Conservation (phyloP, 176 grass and related monocot species). For the Bonia amplexicaulis region DNA sequence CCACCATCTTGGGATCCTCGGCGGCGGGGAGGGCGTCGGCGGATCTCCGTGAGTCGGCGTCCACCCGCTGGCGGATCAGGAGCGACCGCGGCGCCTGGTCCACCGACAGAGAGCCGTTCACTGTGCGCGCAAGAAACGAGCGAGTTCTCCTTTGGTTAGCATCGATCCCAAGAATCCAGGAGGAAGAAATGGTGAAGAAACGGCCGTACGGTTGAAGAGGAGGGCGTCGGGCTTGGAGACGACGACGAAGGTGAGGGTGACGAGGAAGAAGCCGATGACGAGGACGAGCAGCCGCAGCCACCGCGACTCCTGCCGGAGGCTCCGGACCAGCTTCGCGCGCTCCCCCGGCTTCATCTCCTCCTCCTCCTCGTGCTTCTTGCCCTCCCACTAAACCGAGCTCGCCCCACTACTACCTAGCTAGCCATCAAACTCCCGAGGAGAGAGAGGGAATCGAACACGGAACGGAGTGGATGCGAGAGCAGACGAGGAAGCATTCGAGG, state of each 20-base stretch:
- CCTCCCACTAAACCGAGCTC: background rate
- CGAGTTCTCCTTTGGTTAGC: background rate
- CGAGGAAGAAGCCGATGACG: conserved; percentile 73
- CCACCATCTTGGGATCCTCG: conserved; percentile 31
- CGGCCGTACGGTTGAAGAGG: conserved; percentile 37
- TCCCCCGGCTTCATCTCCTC: conserved; percentile 54
- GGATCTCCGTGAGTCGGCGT: conserved; percentile 18
- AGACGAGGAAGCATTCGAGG: too few relatives aligned
- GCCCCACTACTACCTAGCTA: background rate
- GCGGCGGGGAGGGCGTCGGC: background rate
- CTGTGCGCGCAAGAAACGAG: background rate
- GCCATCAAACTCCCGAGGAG: background rate
- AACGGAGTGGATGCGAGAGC: background rate
- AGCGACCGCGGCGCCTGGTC: conserved; percentile 51
- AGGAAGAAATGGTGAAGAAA: background rate
- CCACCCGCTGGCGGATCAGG: conserved; percentile 35
- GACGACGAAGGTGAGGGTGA: conserved; percentile 70
- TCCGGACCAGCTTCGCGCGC: conserved; percentile 64
- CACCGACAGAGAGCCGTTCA: conserved; percentile 42
- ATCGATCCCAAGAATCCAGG: background rate
- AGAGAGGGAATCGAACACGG: background rate
- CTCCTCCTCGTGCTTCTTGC: background rate
- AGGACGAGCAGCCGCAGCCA: conserved; percentile 47
- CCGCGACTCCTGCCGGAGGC: conserved; percentile 52
- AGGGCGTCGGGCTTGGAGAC: conserved; percentile 67